Percentiles rank a stretch among this genome's conserved stretches.
Conservation (phyloP, 2,329 filamentous ascomycete species). For the Colletotrichum acutatum region DNA sequence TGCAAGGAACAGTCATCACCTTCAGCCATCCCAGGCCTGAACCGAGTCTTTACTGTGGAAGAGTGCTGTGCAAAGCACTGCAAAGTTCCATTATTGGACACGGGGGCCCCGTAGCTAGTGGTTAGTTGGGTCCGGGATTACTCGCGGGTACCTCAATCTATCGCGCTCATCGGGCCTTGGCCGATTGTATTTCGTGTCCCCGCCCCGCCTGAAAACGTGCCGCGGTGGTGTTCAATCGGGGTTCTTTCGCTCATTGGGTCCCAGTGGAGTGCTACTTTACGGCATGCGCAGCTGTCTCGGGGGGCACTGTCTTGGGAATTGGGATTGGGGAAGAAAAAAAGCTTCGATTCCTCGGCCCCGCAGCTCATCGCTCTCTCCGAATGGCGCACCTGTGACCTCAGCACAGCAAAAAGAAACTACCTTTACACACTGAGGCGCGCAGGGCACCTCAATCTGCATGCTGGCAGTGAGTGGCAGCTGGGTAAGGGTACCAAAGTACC, state of each 20-base stretch:
- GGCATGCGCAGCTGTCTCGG: background rate
- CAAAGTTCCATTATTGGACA: background rate
- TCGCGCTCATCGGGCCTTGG: background rate
- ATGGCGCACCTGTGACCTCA: background rate
- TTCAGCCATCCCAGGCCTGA: background rate
- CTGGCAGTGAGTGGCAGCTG: background rate
- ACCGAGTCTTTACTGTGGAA: background rate
- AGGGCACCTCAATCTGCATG: background rate
- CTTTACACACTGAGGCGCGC: no score
- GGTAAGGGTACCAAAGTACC: slow-evolving; percentile 9
- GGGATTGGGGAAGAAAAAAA: background rate
- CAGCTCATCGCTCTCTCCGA: slow-evolving; percentile 26
- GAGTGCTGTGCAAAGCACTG: background rate
- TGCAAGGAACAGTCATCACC: slow-evolving; percentile 7
- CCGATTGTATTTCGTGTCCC: background rate
- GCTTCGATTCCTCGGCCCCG: slow-evolving; percentile 13
- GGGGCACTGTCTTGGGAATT: background rate
- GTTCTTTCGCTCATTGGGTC: background rate
- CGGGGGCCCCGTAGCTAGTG: background rate
- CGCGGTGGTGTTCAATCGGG: background rate
- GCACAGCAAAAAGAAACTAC: background rate
- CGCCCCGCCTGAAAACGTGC: background rate
- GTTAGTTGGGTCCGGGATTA: background rate
- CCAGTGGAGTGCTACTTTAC: slow-evolving; percentile 6
- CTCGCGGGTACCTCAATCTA: background rate